A percentile compares a stretch with the other conserved stretches of the same genome.
Evolutionary conservation across 1,284 basidiomycete genomes (phyloP).

Genomic region (Trametes pubescens): DNA sequence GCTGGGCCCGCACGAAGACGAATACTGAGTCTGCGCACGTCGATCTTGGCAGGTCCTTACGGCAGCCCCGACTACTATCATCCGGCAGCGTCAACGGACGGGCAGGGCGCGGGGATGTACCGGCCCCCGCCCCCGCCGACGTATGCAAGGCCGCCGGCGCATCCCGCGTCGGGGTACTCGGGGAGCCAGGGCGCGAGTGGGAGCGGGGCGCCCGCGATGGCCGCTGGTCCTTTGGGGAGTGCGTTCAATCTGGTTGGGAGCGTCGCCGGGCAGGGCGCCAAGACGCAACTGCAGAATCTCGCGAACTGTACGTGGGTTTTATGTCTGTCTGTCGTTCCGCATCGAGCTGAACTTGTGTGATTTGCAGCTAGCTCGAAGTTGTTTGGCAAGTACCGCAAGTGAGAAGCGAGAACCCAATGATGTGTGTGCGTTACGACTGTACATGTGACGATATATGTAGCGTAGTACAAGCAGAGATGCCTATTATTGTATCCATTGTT

Average conservation of each 20-base stretch:
- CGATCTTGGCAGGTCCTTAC: slow-evolving; percentile 30
- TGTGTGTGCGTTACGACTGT: neutral
- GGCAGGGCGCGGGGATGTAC: neutral
- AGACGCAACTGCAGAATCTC: slow-evolving; percentile 35
- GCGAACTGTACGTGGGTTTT: slow-evolving; percentile 34
- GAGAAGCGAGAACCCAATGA: neutral
- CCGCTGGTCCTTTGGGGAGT: slow-evolving; percentile 31
- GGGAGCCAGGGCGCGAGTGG: slow-evolving; percentile 4
- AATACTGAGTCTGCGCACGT: slow-evolving; percentile 1
- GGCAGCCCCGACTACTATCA: slow-evolving; percentile 22
- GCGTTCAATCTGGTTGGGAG: slow-evolving; percentile 32
- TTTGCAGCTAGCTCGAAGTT: slow-evolving; percentile 28
- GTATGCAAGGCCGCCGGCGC: slow-evolving; percentile 17
- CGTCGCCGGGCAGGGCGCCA: slow-evolving; percentile 30
- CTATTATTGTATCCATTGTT: slow-evolving; percentile 1
- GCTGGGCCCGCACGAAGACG: neutral
- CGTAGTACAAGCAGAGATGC: slow-evolving; percentile 2
- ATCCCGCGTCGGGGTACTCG: slow-evolving; percentile 24
- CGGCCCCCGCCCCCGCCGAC: slow-evolving; percentile 23
- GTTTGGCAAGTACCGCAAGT: slow-evolving; percentile 32
- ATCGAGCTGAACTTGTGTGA: slow-evolving; percentile 6
- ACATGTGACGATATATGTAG: neutral
- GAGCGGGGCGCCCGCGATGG: slow-evolving; percentile 12
- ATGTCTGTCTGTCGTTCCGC: neutral
- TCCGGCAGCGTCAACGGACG: slow-evolving; percentile 19